These are phyloP conservation scores for Hypoxylon perforatum DNA, from an alignment of 495 filamentous ascomycete species.

Conservation along the genomic window DNA sequence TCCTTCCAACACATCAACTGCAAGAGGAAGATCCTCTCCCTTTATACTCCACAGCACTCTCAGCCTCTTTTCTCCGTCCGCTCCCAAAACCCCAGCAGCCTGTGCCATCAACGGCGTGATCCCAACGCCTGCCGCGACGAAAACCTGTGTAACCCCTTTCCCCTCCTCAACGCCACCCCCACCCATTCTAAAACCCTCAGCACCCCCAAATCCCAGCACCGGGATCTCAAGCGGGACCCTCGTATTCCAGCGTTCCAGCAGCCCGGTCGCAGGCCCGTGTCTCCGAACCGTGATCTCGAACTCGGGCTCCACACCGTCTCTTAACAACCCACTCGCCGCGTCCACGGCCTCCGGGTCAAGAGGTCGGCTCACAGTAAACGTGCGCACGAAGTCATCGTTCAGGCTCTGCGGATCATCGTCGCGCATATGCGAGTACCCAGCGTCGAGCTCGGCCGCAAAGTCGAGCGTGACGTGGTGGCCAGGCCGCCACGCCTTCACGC, in stretches of 20 bases:
- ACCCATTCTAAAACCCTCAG: constrained; percentile 52
- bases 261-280: constrained; percentile 73
- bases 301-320: constrained; percentile 45
- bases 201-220: constrained; percentile 78
- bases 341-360: constrained; percentile 42
- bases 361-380: constrained; percentile 77
- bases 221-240: constrained; percentile 69
- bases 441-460: constrained; percentile 72
- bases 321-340: not conserved
- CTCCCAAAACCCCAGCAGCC: constrained; percentile 55
- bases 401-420: constrained; percentile 79
- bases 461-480: constrained; percentile 82
- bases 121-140: constrained; percentile 81
- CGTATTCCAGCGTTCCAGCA: constrained; percentile 68
- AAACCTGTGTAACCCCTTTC: constrained; percentile 52
- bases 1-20: constrained; percentile 66
- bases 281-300: constrained; percentile 78
- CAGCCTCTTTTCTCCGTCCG: constrained; percentile 48
- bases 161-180: constrained; percentile 11
- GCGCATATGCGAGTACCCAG: constrained; percentile 83
- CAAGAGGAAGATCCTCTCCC: constrained; percentile 69
- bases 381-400: constrained; percentile 85
- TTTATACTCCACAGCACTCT: constrained; percentile 75
- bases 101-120: constrained; percentile 82
- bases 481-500: constrained; percentile 60